Conservation (phyloP, 1,284 basidiomycete genomes). For the Thelephora terrestris region DNA sequence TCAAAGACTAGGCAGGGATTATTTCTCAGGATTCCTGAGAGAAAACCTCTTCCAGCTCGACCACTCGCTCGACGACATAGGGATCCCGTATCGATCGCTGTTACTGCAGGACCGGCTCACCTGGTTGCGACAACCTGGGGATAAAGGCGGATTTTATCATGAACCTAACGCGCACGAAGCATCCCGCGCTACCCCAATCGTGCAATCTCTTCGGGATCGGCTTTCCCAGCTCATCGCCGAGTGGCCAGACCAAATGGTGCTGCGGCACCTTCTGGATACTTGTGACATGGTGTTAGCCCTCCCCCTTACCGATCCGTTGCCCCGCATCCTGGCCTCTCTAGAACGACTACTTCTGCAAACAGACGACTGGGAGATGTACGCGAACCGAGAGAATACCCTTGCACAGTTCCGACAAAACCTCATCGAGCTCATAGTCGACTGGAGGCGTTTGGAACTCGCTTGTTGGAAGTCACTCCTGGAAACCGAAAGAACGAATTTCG, state of each 20-base stretch:
- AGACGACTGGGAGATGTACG: slow-evolving; percentile 96
- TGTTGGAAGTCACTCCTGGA: slow-evolving; percentile 84
- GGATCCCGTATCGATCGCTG: slow-evolving; percentile 37
- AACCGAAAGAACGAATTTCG: slow-evolving; percentile 55
- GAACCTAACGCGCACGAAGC: slow-evolving; percentile 68
- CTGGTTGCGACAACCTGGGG: slow-evolving; percentile 33
- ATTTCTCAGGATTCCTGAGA: slow-evolving; percentile 22
- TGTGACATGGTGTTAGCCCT: slow-evolving; percentile 65
- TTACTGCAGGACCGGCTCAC: slow-evolving; percentile 29
- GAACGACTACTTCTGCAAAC: slow-evolving; percentile 85
- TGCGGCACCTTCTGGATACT: slow-evolving; percentile 75
- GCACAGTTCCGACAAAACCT: slow-evolving; percentile 58
- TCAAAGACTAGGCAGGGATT: slow-evolving; percentile 1
- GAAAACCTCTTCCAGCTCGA: slow-evolving; percentile 15
- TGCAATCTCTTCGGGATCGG: slow-evolving; percentile 43
- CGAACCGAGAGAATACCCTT: slow-evolving; percentile 81
- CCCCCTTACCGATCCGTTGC: slow-evolving; percentile 65
- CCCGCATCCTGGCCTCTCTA: slow-evolving; percentile 74
- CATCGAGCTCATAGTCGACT: slow-evolving; percentile 73
- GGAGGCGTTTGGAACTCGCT: slow-evolving; percentile 84
- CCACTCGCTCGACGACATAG: slow-evolving; percentile 32
- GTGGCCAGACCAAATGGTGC: slow-evolving; percentile 97
- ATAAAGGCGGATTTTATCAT: slow-evolving; percentile 55
- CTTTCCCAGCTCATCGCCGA: slow-evolving; percentile 57
- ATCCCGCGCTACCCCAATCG: slow-evolving; percentile 44